A percentile compares a stretch with the other conserved stretches of the same genome.
Conservation (phyloP, 495 filamentous ascomycete genomes). For the Penicillium antarcticum region DNA sequence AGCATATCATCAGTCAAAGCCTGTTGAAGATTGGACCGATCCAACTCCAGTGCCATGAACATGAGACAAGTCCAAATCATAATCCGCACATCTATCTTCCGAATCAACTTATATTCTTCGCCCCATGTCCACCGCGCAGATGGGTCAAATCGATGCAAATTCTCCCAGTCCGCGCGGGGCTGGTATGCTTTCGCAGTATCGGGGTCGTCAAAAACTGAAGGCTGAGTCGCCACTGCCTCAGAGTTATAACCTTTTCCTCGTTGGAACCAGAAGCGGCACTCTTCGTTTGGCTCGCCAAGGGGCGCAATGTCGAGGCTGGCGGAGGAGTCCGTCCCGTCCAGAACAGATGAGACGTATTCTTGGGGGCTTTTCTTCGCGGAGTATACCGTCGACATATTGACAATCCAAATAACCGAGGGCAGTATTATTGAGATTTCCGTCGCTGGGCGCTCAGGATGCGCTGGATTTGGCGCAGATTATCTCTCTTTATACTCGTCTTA, state of each 20-base stretch:
- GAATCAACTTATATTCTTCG: slow-evolving; percentile 37
- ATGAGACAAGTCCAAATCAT: slow-evolving; percentile 60
- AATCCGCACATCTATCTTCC: slow-evolving; percentile 49
- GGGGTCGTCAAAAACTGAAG: slow-evolving; percentile 49
- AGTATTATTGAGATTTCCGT: too few relatives aligned
- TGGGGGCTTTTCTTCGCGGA: slow-evolving; percentile 3
- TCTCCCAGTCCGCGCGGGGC: slow-evolving; percentile 51
- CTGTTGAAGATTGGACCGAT: slow-evolving; percentile 49
- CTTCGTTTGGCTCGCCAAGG: slow-evolving; percentile 14
- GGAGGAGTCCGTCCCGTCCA: slow-evolving; percentile 3
- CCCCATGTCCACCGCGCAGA: slow-evolving; percentile 47
- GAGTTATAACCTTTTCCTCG: slow-evolving; percentile 27
- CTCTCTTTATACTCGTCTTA: background rate
- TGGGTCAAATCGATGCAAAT: slow-evolving; percentile 50
- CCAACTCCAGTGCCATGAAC: slow-evolving; percentile 71
- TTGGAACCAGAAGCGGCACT: slow-evolving; percentile 28
- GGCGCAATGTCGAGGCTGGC: background rate
- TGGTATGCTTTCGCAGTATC: slow-evolving; percentile 48
- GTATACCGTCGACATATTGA: slow-evolving; percentile 6
- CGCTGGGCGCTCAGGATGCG: too few relatives aligned
- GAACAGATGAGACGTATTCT: background rate
- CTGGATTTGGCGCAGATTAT: too few relatives aligned
- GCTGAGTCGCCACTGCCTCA: slow-evolving; percentile 56
- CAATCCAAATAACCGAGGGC: background rate
- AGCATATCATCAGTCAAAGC: slow-evolving; percentile 47